A percentile compares a stretch with the other conserved stretches of the same genome.
These are phyloP conservation scores for Ceratocystis huliohia DNA, from an alignment of 2,329 filamentous ascomycete species.

Conservation along the genomic window DNA sequence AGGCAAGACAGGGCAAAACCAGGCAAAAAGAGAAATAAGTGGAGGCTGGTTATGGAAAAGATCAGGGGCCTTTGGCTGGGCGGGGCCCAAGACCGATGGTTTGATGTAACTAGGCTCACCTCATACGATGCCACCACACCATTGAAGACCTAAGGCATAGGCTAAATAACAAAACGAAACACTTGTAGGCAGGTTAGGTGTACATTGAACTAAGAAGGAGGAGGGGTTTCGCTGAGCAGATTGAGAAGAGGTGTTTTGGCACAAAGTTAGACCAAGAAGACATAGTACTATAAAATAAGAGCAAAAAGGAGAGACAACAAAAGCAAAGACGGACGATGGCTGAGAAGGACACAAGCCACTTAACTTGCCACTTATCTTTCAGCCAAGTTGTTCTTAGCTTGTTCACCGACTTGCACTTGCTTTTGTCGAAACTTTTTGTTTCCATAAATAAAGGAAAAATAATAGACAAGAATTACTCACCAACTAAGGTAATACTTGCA, in stretches of 20 bases:
- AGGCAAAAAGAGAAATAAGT: background rate
- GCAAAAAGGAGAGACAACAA: background rate
- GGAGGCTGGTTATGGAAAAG: background rate
- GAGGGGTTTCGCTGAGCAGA: background rate
- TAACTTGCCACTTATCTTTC: slow-evolving; percentile 1
- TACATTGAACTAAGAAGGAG: background rate
- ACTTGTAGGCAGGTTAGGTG: background rate
- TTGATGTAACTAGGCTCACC: background rate
- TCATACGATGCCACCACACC: slow-evolving; percentile 1
- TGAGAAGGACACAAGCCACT: background rate
- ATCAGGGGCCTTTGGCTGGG: background rate
- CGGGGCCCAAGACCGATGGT: background rate
- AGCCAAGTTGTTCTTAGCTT: background rate
- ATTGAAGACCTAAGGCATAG: background rate
- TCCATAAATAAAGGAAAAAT: background rate
- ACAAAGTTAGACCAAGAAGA: background rate
- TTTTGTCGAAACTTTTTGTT: background rate
- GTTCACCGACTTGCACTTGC: background rate
- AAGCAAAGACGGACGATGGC: background rate
- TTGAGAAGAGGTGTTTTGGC: background rate
- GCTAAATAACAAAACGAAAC: background rate
- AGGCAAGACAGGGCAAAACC: background rate
- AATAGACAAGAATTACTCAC: no score
- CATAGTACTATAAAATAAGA: background rate
- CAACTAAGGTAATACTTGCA: background rate